Evolutionary conservation across 2,329 filamentous ascomycete species (phyloP), one percentile per base, ranked within the genome.

Genomic region (Trematosphaeria pertusa): DNA sequence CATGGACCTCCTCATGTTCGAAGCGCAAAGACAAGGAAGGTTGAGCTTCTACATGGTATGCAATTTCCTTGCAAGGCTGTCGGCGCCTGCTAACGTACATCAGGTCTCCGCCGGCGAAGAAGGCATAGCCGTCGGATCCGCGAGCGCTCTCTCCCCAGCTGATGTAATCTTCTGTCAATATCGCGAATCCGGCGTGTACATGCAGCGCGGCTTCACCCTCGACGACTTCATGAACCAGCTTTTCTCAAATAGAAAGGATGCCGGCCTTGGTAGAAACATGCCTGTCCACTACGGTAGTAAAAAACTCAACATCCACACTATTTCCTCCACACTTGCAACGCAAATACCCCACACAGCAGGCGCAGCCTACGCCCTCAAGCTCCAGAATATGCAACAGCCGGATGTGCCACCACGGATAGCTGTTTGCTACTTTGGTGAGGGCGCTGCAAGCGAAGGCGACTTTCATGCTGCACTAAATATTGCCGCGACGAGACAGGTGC

Each of bases 1-100:
- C 58, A 94, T 99, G 91, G 94, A 99, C 68, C 73, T 96, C 44
- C 89, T 97, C 69, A 97, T 97, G 92, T 97, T 96, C 66, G 94
- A 99, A 65, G 92, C 94, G 0, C 94, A 99, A 74, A 82, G 94
- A 35, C 94, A 99, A 73, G 92, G 92, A n/a, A 85, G 91, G 15
- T 75, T 96, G 45, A 92, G 87, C 71, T 99, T 99, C 75, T 99
- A 99, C 74, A 97, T 99, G 89, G 93, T 93, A 65, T 4, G 22
- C 18, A 1, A n/a, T n/a, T 36, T 28, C 10, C 12, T 7, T 22
- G 31, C 37, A 21, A 48, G 12, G 5, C 17, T 10, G 4, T 9
- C 8, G n/a, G 28, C 4, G 14, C 24, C 10, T 18, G 22, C 39
- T 46, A 11, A 46, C 17, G 39, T 12, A 19, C 12, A 7, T 12